Evolutionary conservation across 371 early-diverging fungal species (phyloP).

Genomic region (Dinochytrium kinnereticum): DNA sequence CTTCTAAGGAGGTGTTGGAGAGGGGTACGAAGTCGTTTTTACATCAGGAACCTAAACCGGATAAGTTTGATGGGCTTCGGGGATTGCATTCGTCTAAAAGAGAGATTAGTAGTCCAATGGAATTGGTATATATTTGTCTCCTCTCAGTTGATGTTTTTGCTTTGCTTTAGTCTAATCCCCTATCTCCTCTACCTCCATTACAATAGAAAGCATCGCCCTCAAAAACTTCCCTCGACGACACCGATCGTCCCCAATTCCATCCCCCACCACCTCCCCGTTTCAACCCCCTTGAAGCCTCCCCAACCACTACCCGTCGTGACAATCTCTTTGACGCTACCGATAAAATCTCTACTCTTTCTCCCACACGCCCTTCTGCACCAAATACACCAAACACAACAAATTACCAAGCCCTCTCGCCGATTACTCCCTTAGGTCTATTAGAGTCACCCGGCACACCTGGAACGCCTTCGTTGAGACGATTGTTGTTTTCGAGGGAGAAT

Average conservation of each 20-base stretch:
- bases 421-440: neutral
- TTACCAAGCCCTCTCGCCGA: neutral
- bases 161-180: too few relatives aligned
- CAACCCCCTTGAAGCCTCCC: neutral
- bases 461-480: neutral
- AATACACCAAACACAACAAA: neutral
- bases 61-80: too few relatives aligned
- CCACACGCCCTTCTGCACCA: neutral
- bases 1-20: too few relatives aligned
- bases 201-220: too few relatives aligned
- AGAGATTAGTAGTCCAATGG: too few relatives aligned
- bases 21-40: too few relatives aligned
- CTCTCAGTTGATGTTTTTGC: too few relatives aligned
- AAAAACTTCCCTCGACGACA: neutral
- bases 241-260: slow-evolving; percentile 10
- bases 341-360: neutral
- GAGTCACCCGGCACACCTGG: neutral
- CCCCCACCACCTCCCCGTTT: neutral
- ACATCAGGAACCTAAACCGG: too few relatives aligned
- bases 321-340: neutral
- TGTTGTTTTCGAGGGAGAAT: neutral
- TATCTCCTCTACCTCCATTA: too few relatives aligned
- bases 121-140: too few relatives aligned
- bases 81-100: too few relatives aligned
- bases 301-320: neutral